Evolutionary conservation across 2,329 filamentous ascomycete species (phyloP).

Genomic region (Talaromyces sp.): DNA sequence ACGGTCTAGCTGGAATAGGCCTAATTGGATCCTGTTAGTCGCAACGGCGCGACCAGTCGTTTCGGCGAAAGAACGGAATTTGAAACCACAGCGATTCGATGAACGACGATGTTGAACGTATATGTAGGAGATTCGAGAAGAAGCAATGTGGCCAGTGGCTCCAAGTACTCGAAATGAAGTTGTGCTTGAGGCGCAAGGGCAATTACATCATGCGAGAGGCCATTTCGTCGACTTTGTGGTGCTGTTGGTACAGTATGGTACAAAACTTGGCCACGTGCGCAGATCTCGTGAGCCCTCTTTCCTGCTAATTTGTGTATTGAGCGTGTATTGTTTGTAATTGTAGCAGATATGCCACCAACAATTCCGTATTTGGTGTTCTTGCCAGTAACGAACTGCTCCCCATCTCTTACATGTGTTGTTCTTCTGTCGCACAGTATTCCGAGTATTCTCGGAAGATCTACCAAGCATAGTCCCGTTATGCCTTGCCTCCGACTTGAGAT

Average conservation of each 20-base stretch:
- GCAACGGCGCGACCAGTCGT: conserved; percentile 13
- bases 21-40: background rate
- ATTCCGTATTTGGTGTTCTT: background rate
- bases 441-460: background rate
- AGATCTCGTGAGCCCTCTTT: background rate
- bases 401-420: background rate
- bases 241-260: background rate
- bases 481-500: conserved; percentile 4
- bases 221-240: background rate
- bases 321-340: background rate
- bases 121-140: background rate
- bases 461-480: background rate
- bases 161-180: background rate
- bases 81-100: background rate
- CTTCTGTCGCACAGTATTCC: background rate
- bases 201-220: conserved; percentile 3
- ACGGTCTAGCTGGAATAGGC: conserved; percentile 8
- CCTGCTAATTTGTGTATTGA: background rate
- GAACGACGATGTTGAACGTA: background rate
- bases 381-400: background rate
- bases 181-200: background rate
- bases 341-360: background rate
- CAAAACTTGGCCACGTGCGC: conserved; percentile 11
- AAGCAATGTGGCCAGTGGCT: background rate
- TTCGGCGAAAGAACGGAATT: background rate